Percentiles rank a stretch among this genome's conserved stretches.
Conservation (phyloP, 129 eudicot species). For the Flaveria trinervia region DNA sequence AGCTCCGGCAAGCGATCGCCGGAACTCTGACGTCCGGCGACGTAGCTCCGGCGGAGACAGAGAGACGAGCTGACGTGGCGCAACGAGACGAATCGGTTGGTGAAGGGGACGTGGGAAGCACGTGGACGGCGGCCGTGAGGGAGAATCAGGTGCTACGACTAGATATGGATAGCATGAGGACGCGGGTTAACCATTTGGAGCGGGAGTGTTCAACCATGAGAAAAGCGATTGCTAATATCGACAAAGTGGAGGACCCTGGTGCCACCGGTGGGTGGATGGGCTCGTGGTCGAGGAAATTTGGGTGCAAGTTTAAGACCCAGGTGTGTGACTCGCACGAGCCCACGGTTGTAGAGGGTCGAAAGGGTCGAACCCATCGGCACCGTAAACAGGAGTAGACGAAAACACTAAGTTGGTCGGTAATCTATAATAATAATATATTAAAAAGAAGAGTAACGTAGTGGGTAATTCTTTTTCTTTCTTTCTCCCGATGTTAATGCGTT, state of each 20-base stretch:
- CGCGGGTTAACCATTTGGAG: constrained; percentile 80
- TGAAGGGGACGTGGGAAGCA: constrained; percentile 31
- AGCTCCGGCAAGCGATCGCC: constrained; percentile 97
- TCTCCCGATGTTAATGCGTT: constrained; percentile 5
- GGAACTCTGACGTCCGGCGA: constrained; percentile 62
- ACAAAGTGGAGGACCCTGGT: constrained; percentile 43
- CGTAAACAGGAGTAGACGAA: constrained; percentile 41
- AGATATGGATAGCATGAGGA: constrained; percentile 96
- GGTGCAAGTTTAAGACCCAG: constrained; percentile 94
- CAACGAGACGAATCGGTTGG: constrained; percentile 35
- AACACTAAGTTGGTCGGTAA: not conserved
- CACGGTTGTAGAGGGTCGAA: constrained; percentile 56
- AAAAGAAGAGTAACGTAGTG: not conserved
- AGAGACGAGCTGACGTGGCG: constrained; percentile 4
- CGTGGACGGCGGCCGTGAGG: constrained; percentile 68
- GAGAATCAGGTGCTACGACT: constrained; percentile 85
- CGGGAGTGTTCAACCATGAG: constrained; percentile 86
- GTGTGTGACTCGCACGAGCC: constrained; percentile 92
- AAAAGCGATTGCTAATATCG: constrained; percentile 72
- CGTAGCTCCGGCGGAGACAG: constrained; percentile 9
- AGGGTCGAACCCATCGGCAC: constrained; percentile 54
- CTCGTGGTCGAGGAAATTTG: constrained; percentile 52
- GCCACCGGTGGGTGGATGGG: constrained; percentile 46
- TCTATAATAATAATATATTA: not conserved
- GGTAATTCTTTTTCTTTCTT: constrained; percentile 12